A percentile compares a stretch with the other conserved stretches of the same genome.
Conservation (phyloP, 495 filamentous ascomycete genomes). For the Terfezia claveryi region DNA sequence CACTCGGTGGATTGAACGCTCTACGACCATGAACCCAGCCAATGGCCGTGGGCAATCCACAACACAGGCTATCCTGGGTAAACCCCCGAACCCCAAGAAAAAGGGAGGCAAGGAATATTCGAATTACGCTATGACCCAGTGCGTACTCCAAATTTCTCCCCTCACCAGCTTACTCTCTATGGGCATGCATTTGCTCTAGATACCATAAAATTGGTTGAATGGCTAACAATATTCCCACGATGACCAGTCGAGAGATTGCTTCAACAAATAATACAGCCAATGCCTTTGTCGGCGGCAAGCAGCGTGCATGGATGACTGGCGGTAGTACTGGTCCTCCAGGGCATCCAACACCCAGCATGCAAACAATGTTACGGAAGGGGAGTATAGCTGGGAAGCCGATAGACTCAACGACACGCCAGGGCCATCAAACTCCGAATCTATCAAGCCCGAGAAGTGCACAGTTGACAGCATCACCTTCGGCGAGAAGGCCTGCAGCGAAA, state of each 20-base stretch:
- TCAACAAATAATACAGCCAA: slow-evolving; percentile 48
- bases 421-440: neutral
- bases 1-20: too few relatives aligned
- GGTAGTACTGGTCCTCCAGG: too few relatives aligned
- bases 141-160: neutral
- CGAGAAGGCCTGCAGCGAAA: neutral
- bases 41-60: too few relatives aligned
- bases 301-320: slow-evolving; percentile 43
- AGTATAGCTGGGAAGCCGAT: too few relatives aligned
- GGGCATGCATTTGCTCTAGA: too few relatives aligned
- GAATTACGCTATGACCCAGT: slow-evolving; percentile 1
- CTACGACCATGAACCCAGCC: too few relatives aligned
- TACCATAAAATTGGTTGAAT: too few relatives aligned
- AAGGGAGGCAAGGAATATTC: slow-evolving; percentile 2
- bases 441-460: neutral
- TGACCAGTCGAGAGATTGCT: slow-evolving; percentile 26
- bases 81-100: neutral
- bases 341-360: too few relatives aligned
- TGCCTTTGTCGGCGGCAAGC: slow-evolving; percentile 40
- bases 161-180: too few relatives aligned
- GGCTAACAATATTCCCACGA: too few relatives aligned
- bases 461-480: neutral
- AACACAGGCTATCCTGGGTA: neutral
- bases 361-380: too few relatives aligned
- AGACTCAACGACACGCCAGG: neutral